A percentile compares a stretch with the other conserved stretches of the same genome.
phyloP scores from a whole-genome alignment of 257 asterid species.

The Forsythia suspensa region DNA sequence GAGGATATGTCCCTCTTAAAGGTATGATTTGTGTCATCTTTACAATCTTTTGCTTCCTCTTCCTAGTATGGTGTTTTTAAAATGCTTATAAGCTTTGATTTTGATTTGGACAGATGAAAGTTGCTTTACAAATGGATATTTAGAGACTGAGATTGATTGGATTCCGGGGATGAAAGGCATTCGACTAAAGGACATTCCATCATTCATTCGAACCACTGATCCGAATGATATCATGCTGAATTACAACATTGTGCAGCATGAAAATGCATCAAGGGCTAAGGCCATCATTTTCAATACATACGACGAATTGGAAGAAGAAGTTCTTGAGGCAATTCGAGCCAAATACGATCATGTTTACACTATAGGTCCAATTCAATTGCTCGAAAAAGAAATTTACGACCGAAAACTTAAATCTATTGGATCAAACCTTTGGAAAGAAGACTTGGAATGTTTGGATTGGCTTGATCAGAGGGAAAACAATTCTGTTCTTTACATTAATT shows the following conservation, averaged over 20 bases:
- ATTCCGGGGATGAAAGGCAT: conserved; percentile 49
- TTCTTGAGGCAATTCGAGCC: conserved; percentile 33
- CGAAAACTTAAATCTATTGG: conserved; percentile 14
- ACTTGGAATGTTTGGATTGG: conserved; percentile 38
- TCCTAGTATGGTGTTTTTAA: no score
- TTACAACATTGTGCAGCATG: conserved; percentile 32
- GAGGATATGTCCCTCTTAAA: conserved; percentile 45
- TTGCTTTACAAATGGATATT: conserved; percentile 42
- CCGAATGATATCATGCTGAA: conserved; percentile 42
- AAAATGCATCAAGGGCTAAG: conserved; percentile 29
- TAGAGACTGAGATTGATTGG: conserved; percentile 45
- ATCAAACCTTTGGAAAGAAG: conserved; percentile 49
- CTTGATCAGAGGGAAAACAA: conserved; percentile 20
- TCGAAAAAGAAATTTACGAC: conserved; percentile 22
- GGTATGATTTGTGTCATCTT: conserved; percentile 19
- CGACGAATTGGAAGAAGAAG: conserved; percentile 43
- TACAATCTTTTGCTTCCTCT: no score
- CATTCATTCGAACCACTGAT: conserved; percentile 46
- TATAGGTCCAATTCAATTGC: conserved; percentile 38
- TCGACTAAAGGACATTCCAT: conserved; percentile 46
- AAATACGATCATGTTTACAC: conserved; percentile 27
- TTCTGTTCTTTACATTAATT: conserved; percentile 42
- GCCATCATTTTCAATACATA: conserved; percentile 47
- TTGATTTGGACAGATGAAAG: conserved; percentile 32
- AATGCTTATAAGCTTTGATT: background rate